Percentiles rank a stretch among this genome's conserved stretches.
Conservation (phyloP, 1,284 basidiomycete genomes). For the Puccinia triticina region DNA sequence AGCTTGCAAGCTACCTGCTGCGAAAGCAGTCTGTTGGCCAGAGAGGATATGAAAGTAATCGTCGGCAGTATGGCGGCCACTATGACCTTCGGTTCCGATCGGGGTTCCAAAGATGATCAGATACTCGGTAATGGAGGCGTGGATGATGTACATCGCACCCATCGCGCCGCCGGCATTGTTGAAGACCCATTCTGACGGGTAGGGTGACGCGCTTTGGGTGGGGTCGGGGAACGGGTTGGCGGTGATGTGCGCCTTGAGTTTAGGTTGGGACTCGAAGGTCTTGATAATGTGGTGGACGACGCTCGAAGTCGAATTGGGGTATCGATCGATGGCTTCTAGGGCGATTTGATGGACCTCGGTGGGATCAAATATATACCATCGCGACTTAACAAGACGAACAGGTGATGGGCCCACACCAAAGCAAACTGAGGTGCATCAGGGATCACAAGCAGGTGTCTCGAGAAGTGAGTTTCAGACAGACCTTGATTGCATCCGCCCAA, state of each 20-base stretch:
- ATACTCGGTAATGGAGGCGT: conserved; percentile 70
- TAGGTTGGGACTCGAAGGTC: conserved; percentile 64
- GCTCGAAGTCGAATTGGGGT: conserved; percentile 67
- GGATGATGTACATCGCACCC: conserved; percentile 95
- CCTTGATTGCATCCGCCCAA: conserved; percentile 45
- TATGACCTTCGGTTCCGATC: conserved; percentile 93
- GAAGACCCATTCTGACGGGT: conserved; percentile 81
- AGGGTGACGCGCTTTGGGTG: background rate
- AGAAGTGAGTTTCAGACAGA: background rate
- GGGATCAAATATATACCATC: conserved; percentile 75
- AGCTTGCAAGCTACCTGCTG: conserved; percentile 75
- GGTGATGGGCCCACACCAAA: background rate
- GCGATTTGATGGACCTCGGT: conserved; percentile 70
- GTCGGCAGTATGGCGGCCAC: conserved; percentile 89
- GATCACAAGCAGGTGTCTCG: background rate
- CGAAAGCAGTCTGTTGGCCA: conserved; percentile 90
- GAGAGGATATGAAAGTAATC: conserved; percentile 96
- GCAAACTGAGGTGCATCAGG: background rate
- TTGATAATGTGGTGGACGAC: conserved; percentile 77
- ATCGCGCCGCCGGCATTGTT: conserved; percentile 98
- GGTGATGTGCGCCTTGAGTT: background rate
- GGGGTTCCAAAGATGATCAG: conserved; percentile 88
- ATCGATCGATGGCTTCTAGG: conserved; percentile 70
- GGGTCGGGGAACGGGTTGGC: conserved; percentile 21
- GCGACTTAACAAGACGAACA: conserved; percentile 56